Evolutionary conservation across 352 stramenopile genomes (phyloP).

Genomic region (Nothophytophthora sp.): DNA sequence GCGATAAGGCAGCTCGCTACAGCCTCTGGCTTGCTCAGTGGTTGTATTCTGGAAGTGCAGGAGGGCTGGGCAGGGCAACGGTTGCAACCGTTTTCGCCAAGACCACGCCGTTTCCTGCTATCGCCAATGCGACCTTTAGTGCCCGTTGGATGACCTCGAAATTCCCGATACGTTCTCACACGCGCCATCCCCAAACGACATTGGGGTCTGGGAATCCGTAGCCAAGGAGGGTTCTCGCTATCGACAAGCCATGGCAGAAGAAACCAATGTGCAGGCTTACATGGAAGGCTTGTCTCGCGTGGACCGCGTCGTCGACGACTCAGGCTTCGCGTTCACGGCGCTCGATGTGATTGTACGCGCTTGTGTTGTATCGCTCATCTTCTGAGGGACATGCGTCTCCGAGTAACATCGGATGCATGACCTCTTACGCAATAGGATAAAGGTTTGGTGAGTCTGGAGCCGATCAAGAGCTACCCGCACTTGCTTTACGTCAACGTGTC

Average conservation of each 20-base stretch:
- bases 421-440: slow-evolving; percentile 35
- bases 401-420: no score
- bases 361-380: no score
- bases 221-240: background rate
- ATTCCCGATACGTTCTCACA: no score
- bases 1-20: no score
- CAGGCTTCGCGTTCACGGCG: slow-evolving; percentile 75
- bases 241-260: slow-evolving; percentile 25
- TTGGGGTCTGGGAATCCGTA: no score
- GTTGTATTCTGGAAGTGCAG: no score
- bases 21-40: no score
- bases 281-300: slow-evolving; percentile 74
- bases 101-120: background rate
- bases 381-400: no score
- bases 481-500: slow-evolving; percentile 74
- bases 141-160: no score
- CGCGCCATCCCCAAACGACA: no score
- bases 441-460: slow-evolving; percentile 48
- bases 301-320: slow-evolving; percentile 73
- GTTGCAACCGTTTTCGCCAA: slow-evolving; percentile 24
- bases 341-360: slow-evolving; percentile 64
- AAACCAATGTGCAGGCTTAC: slow-evolving; percentile 41
- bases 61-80: no score
- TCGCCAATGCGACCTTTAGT: background rate
- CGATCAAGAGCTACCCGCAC: slow-evolving; percentile 62